Base-by-base conservation (phyloP, 352 stramenopile species). In the Phytophthora macrochlamydospora region DNA sequence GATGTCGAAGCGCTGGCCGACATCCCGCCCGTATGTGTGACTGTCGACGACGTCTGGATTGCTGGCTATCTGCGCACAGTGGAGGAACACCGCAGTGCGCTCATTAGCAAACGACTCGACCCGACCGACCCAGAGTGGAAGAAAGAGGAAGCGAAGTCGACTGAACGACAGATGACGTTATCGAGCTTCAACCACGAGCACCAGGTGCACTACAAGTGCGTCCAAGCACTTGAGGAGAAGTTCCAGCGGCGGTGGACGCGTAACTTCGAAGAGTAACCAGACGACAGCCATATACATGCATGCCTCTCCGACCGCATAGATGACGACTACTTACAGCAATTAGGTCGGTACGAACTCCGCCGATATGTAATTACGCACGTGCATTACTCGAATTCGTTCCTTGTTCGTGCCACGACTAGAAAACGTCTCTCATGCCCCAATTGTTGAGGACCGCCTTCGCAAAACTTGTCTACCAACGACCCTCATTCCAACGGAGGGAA, bases 31-130 rank as follows among this genome's bases (percentile, higher is more conserved):
- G 71, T 91, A 4, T 94, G 86, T 62, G 81, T 93, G 51, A 94
- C 86, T 1, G 84, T 94, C 8, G 86, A 94, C 57, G 84, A 93
- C 52, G 85, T 93, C 13, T 94, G 86, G 86, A 90, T 94, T 63
- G 84, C 86, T 0, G 86, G 86, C 1, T 94, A 91, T 56, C 63
- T 94, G 51, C 74, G 76, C n/a, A 89, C 75, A 14, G 79, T 91
- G 32, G 85, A 93, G 62, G 65, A 79, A 31, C 65, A 67, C 8
- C 68, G 67, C 48, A 91, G 73, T 35, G 86, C 84, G 7, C 75
- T 94, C 57, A 85, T 93, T 49, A 92, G 84, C 68, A 94, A 94
- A 56, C 83, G 84, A 9, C 44, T 94, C 45, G 86, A 94, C 62
- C 84, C 86, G 8, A 58, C 66, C 2, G 83, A 92, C 56, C 81